Evolutionary conservation across 2,329 filamentous ascomycete genomes (phyloP).

Genomic region (Coleophoma crateriformis): DNA sequence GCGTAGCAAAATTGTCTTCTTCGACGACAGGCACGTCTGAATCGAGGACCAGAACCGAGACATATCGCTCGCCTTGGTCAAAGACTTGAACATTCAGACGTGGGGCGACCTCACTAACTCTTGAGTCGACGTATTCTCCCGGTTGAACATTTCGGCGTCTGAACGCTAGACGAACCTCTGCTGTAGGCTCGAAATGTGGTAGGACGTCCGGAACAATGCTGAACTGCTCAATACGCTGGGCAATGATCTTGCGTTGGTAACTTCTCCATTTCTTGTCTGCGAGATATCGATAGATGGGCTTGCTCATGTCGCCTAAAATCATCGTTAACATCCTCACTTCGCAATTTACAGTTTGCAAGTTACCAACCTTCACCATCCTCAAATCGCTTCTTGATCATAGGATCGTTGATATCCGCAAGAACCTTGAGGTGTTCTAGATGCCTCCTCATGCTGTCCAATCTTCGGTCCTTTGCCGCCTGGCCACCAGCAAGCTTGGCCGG

Average conservation of each 20-base stretch:
- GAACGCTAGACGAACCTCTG: conserved; percentile 81
- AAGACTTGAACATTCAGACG: conserved; percentile 82
- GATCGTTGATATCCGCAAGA: conserved; percentile 90
- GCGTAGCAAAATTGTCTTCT: conserved; percentile 68
- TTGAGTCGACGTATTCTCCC: conserved; percentile 72
- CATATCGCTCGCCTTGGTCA: conserved; percentile 71
- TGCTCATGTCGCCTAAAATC: conserved; percentile 78
- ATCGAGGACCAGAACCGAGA: conserved; percentile 83
- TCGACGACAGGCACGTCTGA: conserved; percentile 80
- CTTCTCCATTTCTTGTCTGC: conserved; percentile 83
- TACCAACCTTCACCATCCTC: conserved; percentile 79
- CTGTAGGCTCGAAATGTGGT: conserved; percentile 68
- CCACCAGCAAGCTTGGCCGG: conserved; percentile 54
- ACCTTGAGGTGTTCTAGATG: conserved; percentile 80
- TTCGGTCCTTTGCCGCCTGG: conserved; percentile 57
- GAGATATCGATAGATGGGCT: conserved; percentile 90
- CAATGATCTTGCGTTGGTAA: conserved; percentile 72
- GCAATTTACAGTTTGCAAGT: not conserved
- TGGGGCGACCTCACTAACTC: conserved; percentile 66
- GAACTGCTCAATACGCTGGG: conserved; percentile 84
- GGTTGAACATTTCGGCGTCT: conserved; percentile 63
- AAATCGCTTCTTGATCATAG: conserved; percentile 85
- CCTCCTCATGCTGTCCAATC: conserved; percentile 63
- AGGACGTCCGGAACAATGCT: conserved; percentile 84
- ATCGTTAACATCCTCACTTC: conserved; percentile 14